phyloP scores from a whole-genome alignment of 345 rosid species.

The Carallia pectinifolia region DNA sequence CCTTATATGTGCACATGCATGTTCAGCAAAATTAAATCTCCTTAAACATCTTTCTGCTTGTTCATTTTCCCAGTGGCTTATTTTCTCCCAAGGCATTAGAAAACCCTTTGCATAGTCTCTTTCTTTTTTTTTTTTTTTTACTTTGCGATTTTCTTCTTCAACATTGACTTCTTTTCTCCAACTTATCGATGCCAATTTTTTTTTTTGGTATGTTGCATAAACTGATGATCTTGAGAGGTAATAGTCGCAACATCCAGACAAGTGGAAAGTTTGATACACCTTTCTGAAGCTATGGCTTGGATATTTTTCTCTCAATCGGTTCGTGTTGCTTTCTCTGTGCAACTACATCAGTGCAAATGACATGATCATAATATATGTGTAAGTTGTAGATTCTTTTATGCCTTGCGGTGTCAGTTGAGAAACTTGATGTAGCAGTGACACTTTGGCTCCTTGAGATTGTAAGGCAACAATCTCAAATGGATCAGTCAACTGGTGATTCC shows the following conservation, averaged over 20 bases:
- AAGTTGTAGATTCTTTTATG: background rate
- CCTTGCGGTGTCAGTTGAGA: conserved; percentile 56
- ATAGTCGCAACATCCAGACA: conserved; percentile 96
- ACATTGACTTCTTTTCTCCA: too few species aligned
- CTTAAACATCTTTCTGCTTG: too few species aligned
- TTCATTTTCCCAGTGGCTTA: too few species aligned
- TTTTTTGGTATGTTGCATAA: too few species aligned
- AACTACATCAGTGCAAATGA: background rate
- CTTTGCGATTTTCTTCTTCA: too few species aligned
- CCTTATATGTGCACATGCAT: background rate
- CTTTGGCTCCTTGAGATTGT: conserved; percentile 89
- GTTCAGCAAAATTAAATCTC: too few species aligned
- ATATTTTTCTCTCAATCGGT: conserved; percentile 90
- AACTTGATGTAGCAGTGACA: conserved; percentile 77
- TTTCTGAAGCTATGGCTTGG: conserved; percentile 77
- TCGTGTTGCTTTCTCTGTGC: conserved; percentile 22
- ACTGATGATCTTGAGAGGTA: conserved; percentile 45
- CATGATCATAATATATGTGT: background rate
- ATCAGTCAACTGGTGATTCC: conserved; percentile 81
- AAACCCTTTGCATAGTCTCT: too few species aligned
- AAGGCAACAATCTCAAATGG: conserved; percentile 97
- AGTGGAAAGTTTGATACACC: conserved; percentile 87
- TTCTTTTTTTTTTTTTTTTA: too few species aligned
- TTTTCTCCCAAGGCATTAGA: too few species aligned
- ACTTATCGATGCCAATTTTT: background rate